Base-by-base conservation (phyloP, 352 stramenopile species). In the Poterioochromonas sp. region DNA sequence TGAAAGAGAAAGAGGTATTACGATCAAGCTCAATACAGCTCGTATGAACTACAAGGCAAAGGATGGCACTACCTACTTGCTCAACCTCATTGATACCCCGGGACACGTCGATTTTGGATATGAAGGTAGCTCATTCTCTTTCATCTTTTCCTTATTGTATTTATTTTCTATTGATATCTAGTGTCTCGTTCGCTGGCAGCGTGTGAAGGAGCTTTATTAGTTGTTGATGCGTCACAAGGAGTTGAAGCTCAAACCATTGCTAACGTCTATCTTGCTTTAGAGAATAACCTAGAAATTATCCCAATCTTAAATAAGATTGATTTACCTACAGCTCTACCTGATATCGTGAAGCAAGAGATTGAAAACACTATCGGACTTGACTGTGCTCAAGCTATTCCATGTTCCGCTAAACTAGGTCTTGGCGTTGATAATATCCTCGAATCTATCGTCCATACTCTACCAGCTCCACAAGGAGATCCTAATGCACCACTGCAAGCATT, bases 261-360 rank as follows among this genome's bases (percentile, higher is more conserved):
- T n/a, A 98, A 96, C 1, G 96, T 97, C 80, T 93, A 92, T 82
- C 81, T 90, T 80, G 89, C 90, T 20, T 90, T 94, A 70, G 86
- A 94, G 83, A 83, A 87, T 63, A 74, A 90, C 11, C 82, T 97
- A 2, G 84, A 86, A n/a, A 88, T 99, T 44, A 88, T 99, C 26
- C 91, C 95, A 0, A 92, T 97, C 37, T 84, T 98, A 71, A 99
- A 95, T 11, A 99, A 99, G 83, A 93, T 98, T 81, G 95, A 99
- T 87, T 90, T 99, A 81, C 90, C 93, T 0, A 87, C 94, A 77
- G 89, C 91, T 22, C 85, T 97, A 71, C 85, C 91, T 12, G 90
- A 84, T 43, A 80, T 84, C 20, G 84, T 11, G 44, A 73, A 11
- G 20, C 83, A 39, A 64, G 77, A 39, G 76, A 64, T 37, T 81